phyloP scores from a whole-genome alignment of 1,284 basidiomycete genomes.

The Pisolithus thermaeus region DNA sequence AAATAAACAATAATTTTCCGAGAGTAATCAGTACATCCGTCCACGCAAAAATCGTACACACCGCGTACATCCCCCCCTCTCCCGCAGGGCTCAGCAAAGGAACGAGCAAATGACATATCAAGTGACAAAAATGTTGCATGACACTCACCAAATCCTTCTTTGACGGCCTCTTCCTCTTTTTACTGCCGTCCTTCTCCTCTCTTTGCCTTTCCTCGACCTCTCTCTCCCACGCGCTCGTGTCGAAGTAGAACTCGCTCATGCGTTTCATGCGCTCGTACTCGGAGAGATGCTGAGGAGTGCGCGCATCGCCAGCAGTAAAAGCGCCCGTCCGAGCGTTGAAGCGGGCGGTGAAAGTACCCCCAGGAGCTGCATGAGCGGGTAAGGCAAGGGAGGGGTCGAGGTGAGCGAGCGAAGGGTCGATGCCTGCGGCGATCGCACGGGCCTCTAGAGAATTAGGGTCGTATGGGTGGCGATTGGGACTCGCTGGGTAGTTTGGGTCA shows the following conservation, averaged over 20 bases:
- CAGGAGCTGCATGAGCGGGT: conserved; percentile 34
- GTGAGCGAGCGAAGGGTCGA: conserved; percentile 79
- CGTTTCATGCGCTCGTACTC: conserved; percentile 81
- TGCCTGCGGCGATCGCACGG: conserved; percentile 68
- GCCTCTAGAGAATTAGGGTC: conserved; percentile 45
- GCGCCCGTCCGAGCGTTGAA: conserved; percentile 84
- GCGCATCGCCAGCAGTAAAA: conserved; percentile 61
- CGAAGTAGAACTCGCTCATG: conserved; percentile 88
- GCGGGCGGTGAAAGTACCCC: conserved; percentile 57
- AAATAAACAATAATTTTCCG: conserved; percentile 6
- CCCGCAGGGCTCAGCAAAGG: conserved; percentile 16
- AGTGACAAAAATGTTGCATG: conserved; percentile 1
- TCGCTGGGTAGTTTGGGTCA: conserved; percentile 2
- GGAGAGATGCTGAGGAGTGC: conserved; percentile 71
- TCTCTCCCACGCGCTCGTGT: conserved; percentile 76
- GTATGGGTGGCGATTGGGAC: conserved; percentile 13
- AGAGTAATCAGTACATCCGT: conserved; percentile 21
- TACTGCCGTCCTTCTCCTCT: conserved; percentile 52
- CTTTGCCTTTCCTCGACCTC: conserved; percentile 57
- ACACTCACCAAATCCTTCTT: conserved; percentile 79
- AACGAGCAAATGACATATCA: conserved; percentile 1
- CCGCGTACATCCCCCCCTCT: conserved; percentile 12
- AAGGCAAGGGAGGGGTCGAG: conserved; percentile 66
- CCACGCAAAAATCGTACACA: conserved; percentile 11
- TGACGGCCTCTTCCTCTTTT: conserved; percentile 69